These are phyloP conservation scores for Tilletiaria anomala DNA, from an alignment of 1,284 basidiomycete genomes.

Conservation along the genomic window DNA sequence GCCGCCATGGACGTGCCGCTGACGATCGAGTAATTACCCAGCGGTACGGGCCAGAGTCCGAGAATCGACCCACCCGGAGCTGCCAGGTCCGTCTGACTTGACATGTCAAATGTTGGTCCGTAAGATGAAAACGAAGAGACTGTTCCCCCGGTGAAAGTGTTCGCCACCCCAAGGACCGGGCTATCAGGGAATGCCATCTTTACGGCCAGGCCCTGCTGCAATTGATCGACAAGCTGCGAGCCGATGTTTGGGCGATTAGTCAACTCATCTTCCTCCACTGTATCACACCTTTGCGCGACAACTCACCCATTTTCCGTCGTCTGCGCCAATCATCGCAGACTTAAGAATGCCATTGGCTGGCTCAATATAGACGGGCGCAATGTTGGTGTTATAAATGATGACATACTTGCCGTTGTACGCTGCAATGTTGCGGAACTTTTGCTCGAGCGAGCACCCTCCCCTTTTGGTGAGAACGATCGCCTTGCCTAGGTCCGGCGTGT, in stretches of 20 bases:
- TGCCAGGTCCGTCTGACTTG: not conserved
- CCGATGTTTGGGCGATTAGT: not conserved
- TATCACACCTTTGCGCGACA: not conserved
- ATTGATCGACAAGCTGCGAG: constrained; percentile 3
- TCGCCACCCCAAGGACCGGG: not conserved
- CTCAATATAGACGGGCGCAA: constrained; percentile 2
- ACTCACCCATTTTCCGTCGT: constrained; percentile 5
- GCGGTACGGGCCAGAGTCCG: constrained; percentile 1
- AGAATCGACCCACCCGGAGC: constrained; percentile 4
- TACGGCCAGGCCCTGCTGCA: not conserved
- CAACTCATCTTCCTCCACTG: not conserved
- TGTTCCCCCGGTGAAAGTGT: constrained; percentile 3
- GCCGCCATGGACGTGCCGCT: constrained; percentile 4
- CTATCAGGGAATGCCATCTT: constrained; percentile 1
- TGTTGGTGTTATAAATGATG: not conserved
- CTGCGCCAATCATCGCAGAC: constrained; percentile 2
- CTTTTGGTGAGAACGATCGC: constrained; percentile 47
- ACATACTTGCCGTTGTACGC: not conserved
- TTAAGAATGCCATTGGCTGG: constrained; percentile 2
- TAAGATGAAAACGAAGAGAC: constrained; percentile 3
- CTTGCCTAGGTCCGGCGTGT: constrained; percentile 47
- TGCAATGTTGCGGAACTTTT: constrained; percentile 2
- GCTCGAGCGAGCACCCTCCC: constrained; percentile 33
- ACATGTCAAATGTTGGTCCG: constrained; percentile 3
- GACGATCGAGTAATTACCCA: constrained; percentile 3